Evolutionary conservation across 805 yeast species (phyloP).

Genomic region (Suhomyces kilbournensis): DNA sequence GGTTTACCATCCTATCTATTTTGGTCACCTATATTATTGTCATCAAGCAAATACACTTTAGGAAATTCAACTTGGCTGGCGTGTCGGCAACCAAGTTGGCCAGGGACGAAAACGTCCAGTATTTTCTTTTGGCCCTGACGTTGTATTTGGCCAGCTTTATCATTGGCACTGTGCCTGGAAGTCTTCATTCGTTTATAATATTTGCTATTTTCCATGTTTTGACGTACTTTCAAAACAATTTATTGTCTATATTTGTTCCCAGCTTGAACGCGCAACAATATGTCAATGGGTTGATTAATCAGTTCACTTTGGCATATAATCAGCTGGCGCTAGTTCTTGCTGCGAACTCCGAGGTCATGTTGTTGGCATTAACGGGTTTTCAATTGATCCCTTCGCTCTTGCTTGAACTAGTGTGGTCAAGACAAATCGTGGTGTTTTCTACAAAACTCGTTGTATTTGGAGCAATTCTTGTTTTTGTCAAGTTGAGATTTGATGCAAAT

Average conservation of each 20-base stretch:
- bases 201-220: conserved; percentile 38
- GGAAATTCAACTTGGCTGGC: conserved; percentile 26
- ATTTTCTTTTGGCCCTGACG: conserved; percentile 30
- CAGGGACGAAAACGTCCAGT: conserved; percentile 43
- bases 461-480: conserved; percentile 29
- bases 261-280: conserved; percentile 36
- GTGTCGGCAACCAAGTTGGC: conserved; percentile 16
- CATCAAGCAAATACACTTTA: conserved; percentile 54
- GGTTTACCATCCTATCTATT: conserved; percentile 45
- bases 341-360: conserved; percentile 34
- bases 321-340: conserved; percentile 38
- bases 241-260: conserved; percentile 20
- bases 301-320: conserved; percentile 30
- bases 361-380: conserved; percentile 21
- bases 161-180: conserved; percentile 38
- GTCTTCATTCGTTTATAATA: conserved; percentile 33
- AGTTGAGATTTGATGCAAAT: conserved; percentile 33
- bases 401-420: conserved; percentile 19
- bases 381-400: conserved; percentile 24
- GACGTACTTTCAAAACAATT: conserved; percentile 36
- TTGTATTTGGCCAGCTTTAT: conserved; percentile 28
- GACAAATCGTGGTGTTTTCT: conserved; percentile 24
- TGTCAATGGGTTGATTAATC: conserved; percentile 25
- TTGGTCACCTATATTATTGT: conserved; percentile 63
- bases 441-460: conserved; percentile 34